These are phyloP conservation scores for Phialemoniopsis sp. DNA, from an alignment of 2,329 filamentous ascomycete genomes.

Conservation along the genomic window DNA sequence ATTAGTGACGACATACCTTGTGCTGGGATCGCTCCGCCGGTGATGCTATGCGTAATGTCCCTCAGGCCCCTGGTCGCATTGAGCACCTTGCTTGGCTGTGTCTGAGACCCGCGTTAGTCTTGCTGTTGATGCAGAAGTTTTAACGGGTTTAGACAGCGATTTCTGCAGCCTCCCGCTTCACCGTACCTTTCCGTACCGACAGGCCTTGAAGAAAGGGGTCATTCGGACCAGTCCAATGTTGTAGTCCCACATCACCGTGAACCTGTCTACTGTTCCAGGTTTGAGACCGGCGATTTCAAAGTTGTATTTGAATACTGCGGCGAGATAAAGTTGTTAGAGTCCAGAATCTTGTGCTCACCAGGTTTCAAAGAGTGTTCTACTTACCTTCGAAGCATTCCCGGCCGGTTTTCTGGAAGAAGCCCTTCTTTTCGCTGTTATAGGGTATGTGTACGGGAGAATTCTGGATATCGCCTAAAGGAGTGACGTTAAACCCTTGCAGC, in stretches of 20 bases:
- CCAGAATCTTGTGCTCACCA: background rate
- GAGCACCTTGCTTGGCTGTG: conserved; percentile 80
- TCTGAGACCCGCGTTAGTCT: conserved; percentile 50
- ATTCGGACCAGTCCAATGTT: conserved; percentile 90
- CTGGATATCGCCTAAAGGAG: conserved; percentile 59
- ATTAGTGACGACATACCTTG: conserved; percentile 61
- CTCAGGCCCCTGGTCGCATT: conserved; percentile 74
- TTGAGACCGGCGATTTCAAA: conserved; percentile 65
- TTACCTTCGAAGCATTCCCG: conserved; percentile 85
- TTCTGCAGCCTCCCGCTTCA: background rate
- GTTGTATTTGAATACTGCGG: conserved; percentile 75
- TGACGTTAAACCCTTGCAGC: conserved; percentile 61
- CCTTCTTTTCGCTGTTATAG: conserved; percentile 92
- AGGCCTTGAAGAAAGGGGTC: conserved; percentile 91
- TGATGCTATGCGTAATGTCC: conserved; percentile 92
- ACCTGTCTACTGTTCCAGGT: conserved; percentile 37
- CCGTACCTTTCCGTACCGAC: conserved; percentile 78
- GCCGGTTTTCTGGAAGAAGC: conserved; percentile 81
- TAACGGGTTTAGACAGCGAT: no score
- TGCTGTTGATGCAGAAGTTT: background rate
- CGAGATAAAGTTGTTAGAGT: conserved; percentile 2
- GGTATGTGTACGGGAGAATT: conserved; percentile 73
- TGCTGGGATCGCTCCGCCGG: conserved; percentile 81
- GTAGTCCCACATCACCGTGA: conserved; percentile 94
- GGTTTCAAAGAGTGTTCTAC: conserved; percentile 14